These are phyloP conservation scores for Sclerotinia minor DNA, from an alignment of 2,329 filamentous ascomycete species.

Conservation along the genomic window DNA sequence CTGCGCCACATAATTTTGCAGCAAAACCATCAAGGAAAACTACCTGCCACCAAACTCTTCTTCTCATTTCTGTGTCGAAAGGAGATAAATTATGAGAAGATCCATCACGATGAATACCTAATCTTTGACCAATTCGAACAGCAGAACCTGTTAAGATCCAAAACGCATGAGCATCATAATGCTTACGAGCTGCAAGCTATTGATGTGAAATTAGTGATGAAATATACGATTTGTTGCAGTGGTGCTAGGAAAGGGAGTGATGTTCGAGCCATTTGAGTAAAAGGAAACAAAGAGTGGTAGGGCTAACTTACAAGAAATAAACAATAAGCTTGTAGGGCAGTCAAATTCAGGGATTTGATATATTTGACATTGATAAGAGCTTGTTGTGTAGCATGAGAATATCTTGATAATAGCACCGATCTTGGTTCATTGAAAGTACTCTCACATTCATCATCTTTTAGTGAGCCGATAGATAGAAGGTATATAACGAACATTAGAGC, in stretches of 20 bases:
- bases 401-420: slow-evolving; percentile 52
- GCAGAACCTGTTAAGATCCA: slow-evolving; percentile 52
- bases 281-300: neutral
- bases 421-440: slow-evolving; percentile 56
- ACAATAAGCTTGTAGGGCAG: slow-evolving; percentile 66
- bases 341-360: slow-evolving; percentile 63
- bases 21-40: slow-evolving; percentile 60
- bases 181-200: slow-evolving; percentile 42
- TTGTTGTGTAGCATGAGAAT: slow-evolving; percentile 61
- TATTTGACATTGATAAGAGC: slow-evolving; percentile 68
- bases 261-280: neutral
- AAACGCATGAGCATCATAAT: slow-evolving; percentile 47
- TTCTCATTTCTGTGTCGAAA: slow-evolving; percentile 61
- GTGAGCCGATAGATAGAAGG: slow-evolving; percentile 58
- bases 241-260: slow-evolving; percentile 28
- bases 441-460: slow-evolving; percentile 57
- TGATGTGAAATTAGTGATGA: neutral
- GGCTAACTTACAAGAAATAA: slow-evolving; percentile 60
- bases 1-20: slow-evolving; percentile 56
- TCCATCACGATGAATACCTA: slow-evolving; percentile 52
- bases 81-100: slow-evolving; percentile 43
- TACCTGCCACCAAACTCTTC: slow-evolving; percentile 63
- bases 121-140: slow-evolving; percentile 50
- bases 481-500: slow-evolving; percentile 69
- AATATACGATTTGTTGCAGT: neutral